A percentile compares a stretch with the other conserved stretches of the same genome.
Evolutionary conservation across 805 yeast genomes (phyloP).

Genomic region (Zygosaccharomyces siamensis): DNA sequence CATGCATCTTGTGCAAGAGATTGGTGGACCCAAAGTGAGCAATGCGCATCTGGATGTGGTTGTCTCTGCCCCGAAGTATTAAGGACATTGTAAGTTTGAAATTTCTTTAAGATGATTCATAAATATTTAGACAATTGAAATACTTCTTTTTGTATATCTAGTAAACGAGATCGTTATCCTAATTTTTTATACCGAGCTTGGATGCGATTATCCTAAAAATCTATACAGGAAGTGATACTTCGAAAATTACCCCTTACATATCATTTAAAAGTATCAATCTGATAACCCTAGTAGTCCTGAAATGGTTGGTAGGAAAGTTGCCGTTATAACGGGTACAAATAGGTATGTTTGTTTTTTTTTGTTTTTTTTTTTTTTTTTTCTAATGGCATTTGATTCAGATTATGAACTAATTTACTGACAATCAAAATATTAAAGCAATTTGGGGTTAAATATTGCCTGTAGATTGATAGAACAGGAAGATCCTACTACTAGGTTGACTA

Average conservation of each 20-base stretch:
- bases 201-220: too few relatives aligned
- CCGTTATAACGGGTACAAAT: constrained; percentile 45
- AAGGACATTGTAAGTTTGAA: constrained; percentile 12
- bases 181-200: not conserved
- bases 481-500: constrained; percentile 53
- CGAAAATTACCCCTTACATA: not conserved
- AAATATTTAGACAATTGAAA: not conserved
- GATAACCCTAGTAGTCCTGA: not conserved
- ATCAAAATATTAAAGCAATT: constrained; percentile 43
- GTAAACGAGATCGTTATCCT: not conserved
- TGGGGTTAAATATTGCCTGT: constrained; percentile 83
- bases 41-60: constrained; percentile 86
- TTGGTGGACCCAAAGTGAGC: constrained; percentile 64
- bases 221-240: too few relatives aligned
- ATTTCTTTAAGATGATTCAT: not conserved
- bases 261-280: not conserved
- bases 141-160: not conserved
- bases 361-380: not conserved
- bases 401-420: constrained; percentile 1
- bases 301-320: constrained; percentile 33
- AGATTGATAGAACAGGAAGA: constrained; percentile 63
- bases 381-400: not conserved
- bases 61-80: constrained; percentile 53
- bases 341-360: constrained; percentile 22
- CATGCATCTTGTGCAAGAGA: constrained; percentile 73